A percentile compares a stretch with the other conserved stretches of the same genome.
Conservation (phyloP, 441 rosid species). For the Metrosideros polymorpha region DNA sequence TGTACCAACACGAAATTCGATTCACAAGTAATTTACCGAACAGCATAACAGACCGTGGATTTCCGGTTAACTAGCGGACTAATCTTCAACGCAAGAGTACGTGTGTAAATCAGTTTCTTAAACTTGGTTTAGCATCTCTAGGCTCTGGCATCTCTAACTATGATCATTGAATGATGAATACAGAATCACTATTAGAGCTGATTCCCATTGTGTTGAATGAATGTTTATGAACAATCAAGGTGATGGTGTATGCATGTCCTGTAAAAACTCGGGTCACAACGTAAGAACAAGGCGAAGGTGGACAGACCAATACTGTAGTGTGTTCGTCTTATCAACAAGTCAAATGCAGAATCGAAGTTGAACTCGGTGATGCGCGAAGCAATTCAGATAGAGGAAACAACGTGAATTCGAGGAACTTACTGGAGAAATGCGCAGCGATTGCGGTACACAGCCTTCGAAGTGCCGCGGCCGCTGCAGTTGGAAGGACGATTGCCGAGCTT, state of each 20-base stretch:
- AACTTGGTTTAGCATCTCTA: background rate
- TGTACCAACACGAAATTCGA: background rate
- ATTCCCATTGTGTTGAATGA: background rate
- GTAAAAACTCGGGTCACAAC: too few relatives aligned
- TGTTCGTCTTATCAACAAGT: background rate
- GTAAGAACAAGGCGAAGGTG: background rate
- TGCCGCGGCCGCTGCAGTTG: conserved; percentile 10
- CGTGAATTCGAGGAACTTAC: background rate
- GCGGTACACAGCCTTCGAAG: background rate
- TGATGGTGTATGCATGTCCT: too few relatives aligned
- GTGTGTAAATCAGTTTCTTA: rapidly evolving
- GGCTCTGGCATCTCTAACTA: background rate
- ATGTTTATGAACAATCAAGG: background rate
- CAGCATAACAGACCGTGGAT: rapidly evolving
- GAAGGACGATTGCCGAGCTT: conserved; percentile 6
- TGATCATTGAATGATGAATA: background rate
- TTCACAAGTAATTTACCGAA: background rate
- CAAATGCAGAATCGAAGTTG: background rate
- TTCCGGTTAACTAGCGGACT: rapidly evolving
- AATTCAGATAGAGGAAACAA: background rate
- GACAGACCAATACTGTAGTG: background rate
- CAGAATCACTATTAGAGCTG: background rate
- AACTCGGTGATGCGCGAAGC: background rate
- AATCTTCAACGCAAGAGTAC: background rate
- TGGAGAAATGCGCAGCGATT: background rate